Evolutionary conservation across 306 rosid genomes (phyloP).

Genomic region (Begonia fuchsioides): DNA sequence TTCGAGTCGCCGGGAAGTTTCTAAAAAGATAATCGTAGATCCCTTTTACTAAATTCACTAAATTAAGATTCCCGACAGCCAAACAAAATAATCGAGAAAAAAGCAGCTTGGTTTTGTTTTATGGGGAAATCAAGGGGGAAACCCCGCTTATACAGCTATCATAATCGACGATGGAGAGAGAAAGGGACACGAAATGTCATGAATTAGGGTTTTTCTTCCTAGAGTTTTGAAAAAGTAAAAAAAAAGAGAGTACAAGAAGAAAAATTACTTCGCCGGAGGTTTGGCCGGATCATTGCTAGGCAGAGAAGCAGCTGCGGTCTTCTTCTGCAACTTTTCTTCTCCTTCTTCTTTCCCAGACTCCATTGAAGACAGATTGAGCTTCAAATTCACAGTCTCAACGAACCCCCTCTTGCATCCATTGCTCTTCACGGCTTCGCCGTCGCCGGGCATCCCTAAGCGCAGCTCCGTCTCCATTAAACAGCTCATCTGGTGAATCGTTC

Average conservation of each 20-base stretch:
- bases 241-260: neutral
- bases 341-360: conserved; percentile 11
- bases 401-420: conserved; percentile 54
- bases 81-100: conserved; percentile 15
- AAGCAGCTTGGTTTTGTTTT: conserved; percentile 1
- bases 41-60: conserved; percentile 3
- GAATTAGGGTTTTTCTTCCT: too few species aligned
- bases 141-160: too few species aligned
- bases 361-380: conserved; percentile 60
- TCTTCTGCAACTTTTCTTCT: conserved; percentile 14
- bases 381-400: conserved; percentile 63
- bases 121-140: too few species aligned
- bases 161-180: too few species aligned
- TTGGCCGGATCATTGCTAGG: conserved; percentile 27
- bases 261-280: conserved; percentile 57
- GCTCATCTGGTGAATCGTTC: too few species aligned
- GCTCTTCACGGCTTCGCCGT: conserved; percentile 8
- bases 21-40: too few species aligned
- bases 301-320: conserved; percentile 1
- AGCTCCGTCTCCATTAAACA: conserved; percentile 8
- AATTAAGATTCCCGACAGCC: conserved; percentile 80
- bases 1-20: too few species aligned
- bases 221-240: neutral
- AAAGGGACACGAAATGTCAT: too few species aligned
- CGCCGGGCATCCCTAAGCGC: conserved; percentile 47